A percentile compares a stretch with the other conserved stretches of the same genome.
Conservation (phyloP, 1,284 basidiomycete species). For the Cryptococcus sp. region DNA sequence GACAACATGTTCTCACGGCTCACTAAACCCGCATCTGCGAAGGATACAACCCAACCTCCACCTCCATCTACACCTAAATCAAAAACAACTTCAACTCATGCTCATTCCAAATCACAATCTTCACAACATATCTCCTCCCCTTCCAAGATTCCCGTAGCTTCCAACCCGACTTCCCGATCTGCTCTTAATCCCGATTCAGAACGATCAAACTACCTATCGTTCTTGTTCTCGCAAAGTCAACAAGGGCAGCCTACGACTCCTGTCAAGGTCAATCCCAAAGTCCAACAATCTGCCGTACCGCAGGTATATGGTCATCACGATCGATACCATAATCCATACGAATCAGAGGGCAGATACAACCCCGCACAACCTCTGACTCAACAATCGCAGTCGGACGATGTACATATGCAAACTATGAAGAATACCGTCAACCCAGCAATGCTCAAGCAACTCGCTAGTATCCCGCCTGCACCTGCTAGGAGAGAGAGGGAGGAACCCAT, state of each 20-base stretch:
- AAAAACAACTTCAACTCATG: slow-evolving; percentile 8
- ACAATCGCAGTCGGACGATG: slow-evolving; percentile 27
- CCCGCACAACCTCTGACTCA: background rate
- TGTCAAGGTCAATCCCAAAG: slow-evolving; percentile 20
- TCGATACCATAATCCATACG: background rate
- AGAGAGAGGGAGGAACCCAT: background rate
- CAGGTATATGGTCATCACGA: slow-evolving; percentile 3
- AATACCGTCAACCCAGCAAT: slow-evolving; percentile 37
- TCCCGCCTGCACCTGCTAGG: slow-evolving; percentile 9
- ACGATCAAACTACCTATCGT: slow-evolving; percentile 41
- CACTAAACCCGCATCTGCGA: slow-evolving; percentile 26
- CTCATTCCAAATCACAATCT: slow-evolving; percentile 25
- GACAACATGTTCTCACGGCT: slow-evolving; percentile 36
- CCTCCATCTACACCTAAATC: slow-evolving; percentile 24
- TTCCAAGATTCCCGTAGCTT: slow-evolving; percentile 37
- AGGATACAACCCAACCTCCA: slow-evolving; percentile 11
- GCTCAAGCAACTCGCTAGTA: slow-evolving; percentile 55
- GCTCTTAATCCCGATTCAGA: slow-evolving; percentile 19
- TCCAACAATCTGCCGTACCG: background rate
- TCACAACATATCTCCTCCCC: slow-evolving; percentile 23
- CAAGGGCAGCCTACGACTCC: slow-evolving; percentile 26
- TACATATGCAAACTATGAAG: slow-evolving; percentile 49
- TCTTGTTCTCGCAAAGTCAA: slow-evolving; percentile 34
- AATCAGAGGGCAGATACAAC: background rate
- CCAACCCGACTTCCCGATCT: slow-evolving; percentile 21